phyloP scores from a whole-genome alignment of 1,284 basidiomycete genomes.

The Termitomyces sp. region DNA sequence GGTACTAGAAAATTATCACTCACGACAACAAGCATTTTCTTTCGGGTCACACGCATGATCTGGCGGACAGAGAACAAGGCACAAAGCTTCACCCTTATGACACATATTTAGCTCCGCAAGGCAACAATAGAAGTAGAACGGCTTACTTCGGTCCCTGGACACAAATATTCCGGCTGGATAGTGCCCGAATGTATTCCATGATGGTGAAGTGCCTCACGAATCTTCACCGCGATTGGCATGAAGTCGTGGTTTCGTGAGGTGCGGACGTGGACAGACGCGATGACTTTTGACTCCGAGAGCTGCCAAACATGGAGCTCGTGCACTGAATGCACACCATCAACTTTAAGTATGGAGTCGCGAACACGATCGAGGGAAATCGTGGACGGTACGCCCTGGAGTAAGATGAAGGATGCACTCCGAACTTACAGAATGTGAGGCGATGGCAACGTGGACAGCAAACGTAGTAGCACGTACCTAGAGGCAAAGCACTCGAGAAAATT shows the following conservation, averaged over 20 bases:
- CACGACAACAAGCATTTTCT: slow-evolving; percentile 77
- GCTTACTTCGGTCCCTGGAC: slow-evolving; percentile 31
- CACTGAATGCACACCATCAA: slow-evolving; percentile 86
- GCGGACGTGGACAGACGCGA: slow-evolving; percentile 94
- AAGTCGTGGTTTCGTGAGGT: slow-evolving; percentile 80
- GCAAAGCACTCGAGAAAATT: slow-evolving; percentile 94
- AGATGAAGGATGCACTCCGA: slow-evolving; percentile 90
- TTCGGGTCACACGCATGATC: slow-evolving; percentile 62
- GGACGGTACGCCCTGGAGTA: slow-evolving; percentile 92
- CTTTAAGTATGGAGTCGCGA: slow-evolving; percentile 69
- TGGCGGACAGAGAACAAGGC: slow-evolving; percentile 50
- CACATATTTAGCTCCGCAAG: background rate
- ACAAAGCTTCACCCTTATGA: slow-evolving; percentile 35
- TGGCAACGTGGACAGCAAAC: background rate
- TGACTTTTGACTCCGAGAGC: slow-evolving; percentile 66
- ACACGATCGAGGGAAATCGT: slow-evolving; percentile 88
- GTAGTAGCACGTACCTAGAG: slow-evolving; percentile 62
- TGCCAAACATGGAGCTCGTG: slow-evolving; percentile 99
- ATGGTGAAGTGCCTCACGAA: slow-evolving; percentile 79
- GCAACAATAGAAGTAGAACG: background rate
- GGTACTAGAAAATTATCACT: slow-evolving; percentile 29
- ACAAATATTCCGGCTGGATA: slow-evolving; percentile 79
- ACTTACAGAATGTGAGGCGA: slow-evolving; percentile 35
- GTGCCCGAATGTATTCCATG: slow-evolving; percentile 94
- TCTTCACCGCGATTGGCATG: slow-evolving; percentile 84